Evolutionary conservation across 176 grass and related monocot species (phyloP), one percentile per base, ranked within the genome.

Genomic region (Poa pratensis): DNA sequence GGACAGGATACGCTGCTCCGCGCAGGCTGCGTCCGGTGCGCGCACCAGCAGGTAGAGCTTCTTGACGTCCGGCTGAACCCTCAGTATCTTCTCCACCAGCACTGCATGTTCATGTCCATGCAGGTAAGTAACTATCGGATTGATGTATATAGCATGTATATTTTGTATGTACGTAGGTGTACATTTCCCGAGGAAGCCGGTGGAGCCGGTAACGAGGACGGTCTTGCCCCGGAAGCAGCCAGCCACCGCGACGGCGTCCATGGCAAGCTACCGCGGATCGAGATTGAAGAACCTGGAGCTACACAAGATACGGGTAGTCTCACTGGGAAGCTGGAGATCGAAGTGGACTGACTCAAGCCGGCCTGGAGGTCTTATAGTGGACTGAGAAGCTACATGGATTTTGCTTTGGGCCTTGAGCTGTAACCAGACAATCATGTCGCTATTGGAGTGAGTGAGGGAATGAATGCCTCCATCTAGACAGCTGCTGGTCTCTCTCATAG

Each of bases 141-240:
- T 32, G 28, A 34, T 65, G 61, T 37, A 37, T 37, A 37, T 37
- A 37, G 35, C 35, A 37, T 37, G 35, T 37, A 37, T 37, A 37
- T 37, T 16, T 28, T 63, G 24, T 28, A 15, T 16, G 12, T 63
- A 16, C 1, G 1, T 61, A 26, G 22, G 22, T 51, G 8, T 89
- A 94, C 92, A 69, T 80, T 91, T 94, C 5, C 83, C 89, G 16
- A 91, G 76, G 24, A 85, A 94, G 9, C 92, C 92, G 57, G 89
- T 94, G 7, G 89, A 89, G n/a, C 92, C 89, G 3, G 89, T 94
- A 71, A 94, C 32, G 12, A 94, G 89, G 63, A 89, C 54, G 27
- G 30, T 89, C 89, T 91, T 89, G 23, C 76, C 77, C 70, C 68
- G 87, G 83, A 91, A 87, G 32, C 80, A 84, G 30, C 86, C 89